Percentiles rank a stretch among this genome's conserved stretches.
These are phyloP conservation scores for Kuraishia molischiana DNA, from an alignment of 805 yeast species.

Conservation along the genomic window DNA sequence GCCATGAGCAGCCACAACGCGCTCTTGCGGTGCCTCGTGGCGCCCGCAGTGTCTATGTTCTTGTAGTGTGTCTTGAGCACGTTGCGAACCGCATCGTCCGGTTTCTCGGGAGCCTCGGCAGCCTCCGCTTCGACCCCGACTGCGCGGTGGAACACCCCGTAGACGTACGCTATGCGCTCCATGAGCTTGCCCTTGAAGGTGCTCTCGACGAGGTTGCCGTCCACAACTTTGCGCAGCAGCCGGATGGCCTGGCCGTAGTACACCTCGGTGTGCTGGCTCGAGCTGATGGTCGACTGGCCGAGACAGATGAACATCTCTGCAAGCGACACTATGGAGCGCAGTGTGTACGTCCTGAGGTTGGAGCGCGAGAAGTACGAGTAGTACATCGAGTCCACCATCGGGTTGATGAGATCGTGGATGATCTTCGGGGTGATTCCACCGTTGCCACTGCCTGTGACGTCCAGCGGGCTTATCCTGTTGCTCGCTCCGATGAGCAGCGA, in stretches of 20 bases:
- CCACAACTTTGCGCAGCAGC: constrained; percentile 32
- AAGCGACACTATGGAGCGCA: constrained; percentile 56
- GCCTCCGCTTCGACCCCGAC: constrained; percentile 5
- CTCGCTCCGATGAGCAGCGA: constrained; percentile 53
- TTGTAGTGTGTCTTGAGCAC: constrained; percentile 20
- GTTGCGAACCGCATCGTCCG: constrained; percentile 20
- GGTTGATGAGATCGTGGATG: constrained; percentile 44
- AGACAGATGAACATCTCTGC: constrained; percentile 54
- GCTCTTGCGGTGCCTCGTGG: constrained; percentile 61
- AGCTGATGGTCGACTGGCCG: constrained; percentile 30
- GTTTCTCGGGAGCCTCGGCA: constrained; percentile 15
- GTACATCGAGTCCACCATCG: constrained; percentile 58
- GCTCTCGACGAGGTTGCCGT: constrained; percentile 35
- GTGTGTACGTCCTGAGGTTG: constrained; percentile 57
- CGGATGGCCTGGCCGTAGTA: constrained; percentile 37
- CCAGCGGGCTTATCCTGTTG: constrained; percentile 34
- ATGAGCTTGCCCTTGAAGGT: constrained; percentile 26
- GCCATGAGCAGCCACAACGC: constrained; percentile 71
- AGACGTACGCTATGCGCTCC: constrained; percentile 27
- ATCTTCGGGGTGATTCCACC: constrained; percentile 30
- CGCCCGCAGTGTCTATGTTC: constrained; percentile 34
- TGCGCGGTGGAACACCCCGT: constrained; percentile 8
- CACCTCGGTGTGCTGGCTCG: constrained; percentile 29
- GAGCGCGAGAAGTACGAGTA: constrained; percentile 71
- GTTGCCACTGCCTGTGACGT: constrained; percentile 22